Evolutionary conservation across 768 basidiomycete genomes (phyloP).

Genomic region (Tricholoma flavovirens): DNA sequence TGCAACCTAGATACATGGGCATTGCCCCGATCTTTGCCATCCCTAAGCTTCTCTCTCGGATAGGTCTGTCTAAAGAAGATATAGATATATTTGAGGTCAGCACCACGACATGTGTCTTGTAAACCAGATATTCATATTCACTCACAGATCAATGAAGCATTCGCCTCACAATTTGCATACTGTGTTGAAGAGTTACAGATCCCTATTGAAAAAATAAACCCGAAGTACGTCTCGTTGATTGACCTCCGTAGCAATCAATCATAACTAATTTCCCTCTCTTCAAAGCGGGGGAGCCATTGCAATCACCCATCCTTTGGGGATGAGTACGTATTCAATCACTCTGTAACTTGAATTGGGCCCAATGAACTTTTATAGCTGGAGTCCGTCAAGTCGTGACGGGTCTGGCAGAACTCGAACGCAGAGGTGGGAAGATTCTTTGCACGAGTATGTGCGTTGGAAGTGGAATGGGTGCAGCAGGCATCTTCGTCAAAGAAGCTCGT

Average conservation of each 20-base stretch:
- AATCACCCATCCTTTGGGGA: conserved; percentile 74
- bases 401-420: conserved; percentile 73
- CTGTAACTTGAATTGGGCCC: conserved; percentile 5
- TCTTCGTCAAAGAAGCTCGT: conserved; percentile 67
- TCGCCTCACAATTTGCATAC: conserved; percentile 91
- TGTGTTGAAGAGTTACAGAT: conserved; percentile 78
- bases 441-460: conserved; percentile 79
- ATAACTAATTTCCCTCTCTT: background rate
- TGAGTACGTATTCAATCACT: conserved; percentile 46
- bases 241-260: background rate
- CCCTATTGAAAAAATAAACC: conserved; percentile 78
- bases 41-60: conserved; percentile 57
- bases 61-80: conserved; percentile 64
- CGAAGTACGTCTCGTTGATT: conserved; percentile 48
- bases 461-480: conserved; percentile 83
- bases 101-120: background rate
- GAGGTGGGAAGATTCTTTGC: conserved; percentile 63
- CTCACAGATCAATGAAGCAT: conserved; percentile 79
- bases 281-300: conserved; percentile 81
- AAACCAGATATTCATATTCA: background rate
- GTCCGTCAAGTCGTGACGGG: conserved; percentile 84
- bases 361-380: conserved; percentile 49
- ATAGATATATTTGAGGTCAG: conserved; percentile 71
- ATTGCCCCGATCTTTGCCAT: conserved; percentile 69
- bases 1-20: conserved; percentile 76